Evolutionary conservation across 108 stramenopile genomes (phyloP), one percentile per base, ranked within the genome.

Genomic region (Fistulifera pelliculosa): DNA sequence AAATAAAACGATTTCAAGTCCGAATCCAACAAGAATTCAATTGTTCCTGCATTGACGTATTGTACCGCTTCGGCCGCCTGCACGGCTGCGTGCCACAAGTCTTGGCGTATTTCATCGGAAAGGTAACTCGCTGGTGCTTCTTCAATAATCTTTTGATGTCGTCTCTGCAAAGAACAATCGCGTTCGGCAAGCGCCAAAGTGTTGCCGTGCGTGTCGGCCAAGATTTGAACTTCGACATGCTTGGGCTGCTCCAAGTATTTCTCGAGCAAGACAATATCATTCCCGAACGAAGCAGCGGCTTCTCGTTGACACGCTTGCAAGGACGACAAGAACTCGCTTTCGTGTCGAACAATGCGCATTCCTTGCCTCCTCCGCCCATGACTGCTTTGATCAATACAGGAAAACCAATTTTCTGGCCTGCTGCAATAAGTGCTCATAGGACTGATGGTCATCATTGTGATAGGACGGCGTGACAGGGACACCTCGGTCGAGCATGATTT

Each of bases 141-240:
- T 64, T 99, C 98, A 18, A 99, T 60, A 22, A 99, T 94, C 76
- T 99, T 99, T 81, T 99, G 98, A 74, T 99, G 96, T 28, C 98
- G 75, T 24, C 98, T 81, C 67, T 99, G 96, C 24, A 99, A 78
- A 52, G 69, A 73, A 66, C 98, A 99, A 59, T 99, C 98, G 12
- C 98, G 74, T 79, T 99, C 98, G 58, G 81, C 80, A 41, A 92
- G 75, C 47, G 78, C 73, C 35, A 83, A 79, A 31, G 79, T 62
- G 21, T 76, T 75, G 3, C 77, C 83, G 16, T 76, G 63, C 10
- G 64, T 65, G 14, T 66, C 68, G n/a, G 93, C 83, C 27, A 99
- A 47, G 8, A 99, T 70, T 71, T 99, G 96, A 50, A 99, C 94
- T 67, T 99, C 98, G 62, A 99, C 94, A 74, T 99, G 98, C 62